Evolutionary conservation across 768 basidiomycete genomes (phyloP).

Genomic region (Cystofilobasidium capitatum): DNA sequence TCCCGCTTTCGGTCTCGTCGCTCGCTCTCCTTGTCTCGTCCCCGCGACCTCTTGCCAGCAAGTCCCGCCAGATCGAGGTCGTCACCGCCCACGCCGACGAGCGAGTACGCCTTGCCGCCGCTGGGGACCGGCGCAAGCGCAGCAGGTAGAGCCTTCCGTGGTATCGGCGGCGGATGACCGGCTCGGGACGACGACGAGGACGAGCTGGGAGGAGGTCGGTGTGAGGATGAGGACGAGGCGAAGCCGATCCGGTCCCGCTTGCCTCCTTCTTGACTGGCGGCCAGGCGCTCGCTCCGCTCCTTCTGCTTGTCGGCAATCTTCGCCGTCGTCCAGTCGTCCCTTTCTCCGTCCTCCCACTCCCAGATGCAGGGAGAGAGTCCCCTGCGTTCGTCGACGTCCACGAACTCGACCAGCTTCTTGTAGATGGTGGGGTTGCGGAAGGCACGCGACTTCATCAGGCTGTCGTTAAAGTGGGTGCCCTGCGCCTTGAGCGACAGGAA

Average conservation of each 20-base stretch:
- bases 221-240: slow-evolving; percentile 35
- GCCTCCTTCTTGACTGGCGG: slow-evolving; percentile 47
- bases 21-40: background rate
- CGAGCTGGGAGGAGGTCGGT: background rate
- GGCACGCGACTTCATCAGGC: slow-evolving; percentile 79
- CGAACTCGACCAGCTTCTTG: slow-evolving; percentile 85
- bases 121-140: background rate
- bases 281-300: slow-evolving; percentile 53
- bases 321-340: slow-evolving; percentile 62
- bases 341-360: slow-evolving; percentile 54
- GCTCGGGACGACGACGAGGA: background rate
- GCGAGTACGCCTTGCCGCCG: slow-evolving; percentile 2
- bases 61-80: background rate
- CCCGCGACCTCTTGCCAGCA: background rate
- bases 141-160: background rate
- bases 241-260: slow-evolving; percentile 60
- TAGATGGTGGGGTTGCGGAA: slow-evolving; percentile 98
- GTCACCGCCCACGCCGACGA: background rate
- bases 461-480: slow-evolving; percentile 76
- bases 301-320: slow-evolving; percentile 54
- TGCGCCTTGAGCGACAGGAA: slow-evolving; percentile 20
- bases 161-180: background rate
- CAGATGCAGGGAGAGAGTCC: slow-evolving; percentile 69
- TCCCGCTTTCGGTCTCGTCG: background rate
- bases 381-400: slow-evolving; percentile 72